Evolutionary conservation across 441 rosid species (phyloP), one percentile per base, ranked within the genome.

Genomic region (Mallotus repandus): DNA sequence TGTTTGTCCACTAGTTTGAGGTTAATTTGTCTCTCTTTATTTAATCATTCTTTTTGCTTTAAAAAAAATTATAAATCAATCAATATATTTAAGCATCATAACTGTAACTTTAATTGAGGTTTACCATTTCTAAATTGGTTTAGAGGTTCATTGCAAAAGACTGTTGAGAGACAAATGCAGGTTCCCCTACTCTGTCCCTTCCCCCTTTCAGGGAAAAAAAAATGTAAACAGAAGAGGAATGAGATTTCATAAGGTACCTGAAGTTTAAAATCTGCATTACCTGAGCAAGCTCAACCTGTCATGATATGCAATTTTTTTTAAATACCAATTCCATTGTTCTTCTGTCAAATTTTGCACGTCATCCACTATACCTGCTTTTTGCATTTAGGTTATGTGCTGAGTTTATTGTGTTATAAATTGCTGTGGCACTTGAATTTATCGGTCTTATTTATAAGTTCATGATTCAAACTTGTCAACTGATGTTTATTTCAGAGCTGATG

Each of bases 401-500:
- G 32, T 29, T 29, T 29, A 29, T 29, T 12, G n/a, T 21, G 58
- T 35, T 13, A 32, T 25, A 49, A 48, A 54, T 43, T 58, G 25
- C 45, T 11, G 9, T 10, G 14, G 13, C 46, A 9, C 29, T 70
- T 19, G 35, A 59, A 48, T 63, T 48, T 63, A 13, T 63, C 63
- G 25, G n/a, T 29, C 43, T 13, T 52, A 49, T 52, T 3, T 12
- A 18, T 9, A 55, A 18, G 5, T 48, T 50, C 22, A 54, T 29
- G 61, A n/a, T 69, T 70, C 29, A 32, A 72, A 62, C 43, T 64
- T 66, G 63, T 57, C 66, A 65, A 70, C 63, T 62, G 43, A 71
- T 21, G 29, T 77, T 71, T 50, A 56, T 80, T 81, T 77, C 85
- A 93, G 99, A 82, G 99, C 99, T 74, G 99, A 93, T 86, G 99